These are phyloP conservation scores for Tephrocybe sp. DNA, from an alignment of 768 basidiomycete genomes.

Conservation along the genomic window DNA sequence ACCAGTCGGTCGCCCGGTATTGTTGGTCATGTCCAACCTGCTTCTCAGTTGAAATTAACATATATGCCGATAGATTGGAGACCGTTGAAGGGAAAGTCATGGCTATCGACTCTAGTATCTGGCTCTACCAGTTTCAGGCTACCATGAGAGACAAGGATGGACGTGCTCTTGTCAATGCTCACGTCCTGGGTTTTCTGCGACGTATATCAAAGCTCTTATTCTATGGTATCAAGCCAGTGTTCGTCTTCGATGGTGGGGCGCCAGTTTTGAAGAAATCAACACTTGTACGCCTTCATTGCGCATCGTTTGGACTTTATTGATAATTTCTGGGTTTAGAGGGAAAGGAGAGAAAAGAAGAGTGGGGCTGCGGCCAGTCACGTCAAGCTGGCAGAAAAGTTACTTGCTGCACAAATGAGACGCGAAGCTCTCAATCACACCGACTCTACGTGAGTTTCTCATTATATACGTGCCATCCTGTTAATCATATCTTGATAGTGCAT, in stretches of 20 bases:
- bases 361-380: conserved; percentile 87
- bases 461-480: too few species aligned
- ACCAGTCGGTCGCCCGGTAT: conserved; percentile 92
- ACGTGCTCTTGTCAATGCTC: conserved; percentile 85
- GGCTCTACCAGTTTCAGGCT: conserved; percentile 99
- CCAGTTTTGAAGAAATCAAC: conserved; percentile 88
- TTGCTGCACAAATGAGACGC: conserved; percentile 91
- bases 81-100: conserved; percentile 93
- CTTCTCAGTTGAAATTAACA: conserved; percentile 1
- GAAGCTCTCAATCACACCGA: conserved; percentile 66
- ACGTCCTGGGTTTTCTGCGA: conserved; percentile 87
- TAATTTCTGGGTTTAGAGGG: conserved; percentile 69
- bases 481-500: too few species aligned
- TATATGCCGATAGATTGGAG: conserved; percentile 65
- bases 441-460: conserved; percentile 1
- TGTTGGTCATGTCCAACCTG: conserved; percentile 45
- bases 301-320: too few species aligned
- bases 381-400: conserved; percentile 86
- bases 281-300: conserved; percentile 53
- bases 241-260: conserved; percentile 98
- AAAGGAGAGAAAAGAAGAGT: conserved; percentile 86
- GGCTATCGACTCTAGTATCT: conserved; percentile 98
- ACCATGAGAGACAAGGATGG: conserved; percentile 99
- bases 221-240: conserved; percentile 97
- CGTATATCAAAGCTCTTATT: conserved; percentile 94